Evolutionary conservation across 768 basidiomycete genomes (phyloP).

Genomic region (Rhizopogon salebrosus): DNA sequence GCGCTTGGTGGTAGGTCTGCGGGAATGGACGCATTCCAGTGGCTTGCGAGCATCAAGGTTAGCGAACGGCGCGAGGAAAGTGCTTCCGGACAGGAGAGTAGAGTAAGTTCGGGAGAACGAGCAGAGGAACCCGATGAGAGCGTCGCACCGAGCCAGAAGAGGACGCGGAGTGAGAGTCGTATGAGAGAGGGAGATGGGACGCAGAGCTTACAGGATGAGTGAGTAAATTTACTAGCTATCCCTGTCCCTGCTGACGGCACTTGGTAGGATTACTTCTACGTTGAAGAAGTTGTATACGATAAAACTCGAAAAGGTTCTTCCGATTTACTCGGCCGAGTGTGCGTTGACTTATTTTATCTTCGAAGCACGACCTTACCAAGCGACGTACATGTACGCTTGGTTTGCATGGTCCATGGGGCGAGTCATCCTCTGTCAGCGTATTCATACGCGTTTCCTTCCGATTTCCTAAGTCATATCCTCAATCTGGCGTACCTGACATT

Average conservation of each 20-base stretch:
- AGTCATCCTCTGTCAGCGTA: conserved; percentile 54
- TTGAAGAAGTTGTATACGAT: conserved; percentile 61
- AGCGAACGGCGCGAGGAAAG: conserved; percentile 50
- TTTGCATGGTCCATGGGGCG: conserved; percentile 90
- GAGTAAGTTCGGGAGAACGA: conserved; percentile 34
- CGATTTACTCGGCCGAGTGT: background rate
- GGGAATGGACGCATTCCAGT: conserved; percentile 61
- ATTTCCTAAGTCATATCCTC: conserved; percentile 82
- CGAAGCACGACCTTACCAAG: conserved; percentile 62
- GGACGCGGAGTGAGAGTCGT: conserved; percentile 46
- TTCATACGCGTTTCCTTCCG: conserved; percentile 87
- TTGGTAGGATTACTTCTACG: conserved; percentile 65
- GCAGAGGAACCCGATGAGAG: background rate
- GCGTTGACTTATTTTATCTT: conserved; percentile 2
- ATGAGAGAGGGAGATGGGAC: conserved; percentile 25
- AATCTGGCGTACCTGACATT: conserved; percentile 62
- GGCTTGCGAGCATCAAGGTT: conserved; percentile 74
- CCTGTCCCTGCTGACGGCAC: conserved; percentile 1
- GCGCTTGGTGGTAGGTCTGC: conserved; percentile 43
- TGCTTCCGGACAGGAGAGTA: conserved; percentile 44
- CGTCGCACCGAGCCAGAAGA: conserved; percentile 13
- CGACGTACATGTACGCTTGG: conserved; percentile 81
- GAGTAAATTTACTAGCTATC: conserved; percentile 16
- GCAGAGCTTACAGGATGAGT: conserved; percentile 74
- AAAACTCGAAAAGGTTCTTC: conserved; percentile 75